Base-by-base conservation (phyloP, 2,329 filamentous ascomycete species). In the Polytolypa hystricis region DNA sequence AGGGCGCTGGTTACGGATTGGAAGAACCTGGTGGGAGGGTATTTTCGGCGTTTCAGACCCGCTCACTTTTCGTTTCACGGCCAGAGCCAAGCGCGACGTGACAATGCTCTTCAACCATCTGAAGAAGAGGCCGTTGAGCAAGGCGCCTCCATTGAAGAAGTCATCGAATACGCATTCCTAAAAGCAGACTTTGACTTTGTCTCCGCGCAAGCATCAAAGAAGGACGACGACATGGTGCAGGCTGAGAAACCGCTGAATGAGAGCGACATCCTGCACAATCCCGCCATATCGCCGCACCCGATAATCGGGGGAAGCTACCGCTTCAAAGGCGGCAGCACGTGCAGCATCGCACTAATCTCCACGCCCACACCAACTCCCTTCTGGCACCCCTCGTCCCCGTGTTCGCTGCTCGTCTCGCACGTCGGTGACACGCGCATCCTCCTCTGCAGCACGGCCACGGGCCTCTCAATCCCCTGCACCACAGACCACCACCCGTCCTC, bases 121-220 rank as follows among this genome's bases (percentile, higher is more conserved):
- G 39, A 19, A 14, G 33, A 44, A 30, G 42, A 39, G 18, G 23
- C 26, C 23, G 48, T 46, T 2, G 47, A 57, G 16, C 50, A 53
- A 30, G 49, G 57, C 10, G 58, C 64, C n/a, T 55, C 57, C 3
- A 64, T 66, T 34, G 64, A 67, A 47, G 64, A 67, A 42, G 56
- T 93, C 23, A 68, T 98, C 36, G 82, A 82, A 41, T 96, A 96
- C 60, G 85, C 89, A 15, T 98, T 98, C 52, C 70, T 98, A 33
- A 83, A 85, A 48, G 86, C 87, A 21, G 91, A 98, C 57, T 75
- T 95, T 35, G 89, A 96, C 60, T 98, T 98, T 52, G 79, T 96
- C 37, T 76, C 81, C 4, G 86, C 85, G 1, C 89, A 96, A 60
- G 86, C 86, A 4, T 73, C 75, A 30, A 93, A 93, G 56, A 71